Percentiles rank a stretch among this genome's conserved stretches.
phyloP scores from a whole-genome alignment of 2,329 filamentous ascomycete species.

The Ophiocordyceps camponoti-saundersi region DNA sequence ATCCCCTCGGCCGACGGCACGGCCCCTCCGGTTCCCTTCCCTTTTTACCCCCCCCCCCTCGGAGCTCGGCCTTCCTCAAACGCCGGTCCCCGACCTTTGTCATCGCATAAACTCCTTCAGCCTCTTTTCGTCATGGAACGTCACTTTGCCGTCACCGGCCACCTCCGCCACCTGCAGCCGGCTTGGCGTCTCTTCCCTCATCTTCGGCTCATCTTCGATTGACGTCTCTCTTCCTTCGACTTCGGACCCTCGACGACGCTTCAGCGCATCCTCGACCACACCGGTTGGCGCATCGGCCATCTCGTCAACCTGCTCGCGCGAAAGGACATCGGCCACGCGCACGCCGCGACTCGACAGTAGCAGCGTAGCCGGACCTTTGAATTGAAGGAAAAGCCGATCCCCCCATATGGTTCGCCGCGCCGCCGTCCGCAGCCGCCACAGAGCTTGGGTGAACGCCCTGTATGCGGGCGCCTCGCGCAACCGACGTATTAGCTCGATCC shows the following conservation, averaged over 20 bases:
- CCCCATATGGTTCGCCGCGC: slow-evolving; percentile 78
- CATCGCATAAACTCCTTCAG: slow-evolving; percentile 37
- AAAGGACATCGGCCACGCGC: slow-evolving; percentile 61
- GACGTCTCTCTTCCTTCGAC: slow-evolving; percentile 8
- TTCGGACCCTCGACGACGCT: slow-evolving; percentile 25
- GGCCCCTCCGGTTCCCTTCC: too few relatives aligned
- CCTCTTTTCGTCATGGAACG: slow-evolving; percentile 42
- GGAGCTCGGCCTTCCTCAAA: neutral
- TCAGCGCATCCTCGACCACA: slow-evolving; percentile 40
- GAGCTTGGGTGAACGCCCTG: slow-evolving; percentile 45
- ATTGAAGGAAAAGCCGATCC: slow-evolving; percentile 80
- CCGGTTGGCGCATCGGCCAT: slow-evolving; percentile 72
- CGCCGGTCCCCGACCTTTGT: neutral
- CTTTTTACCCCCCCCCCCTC: neutral
- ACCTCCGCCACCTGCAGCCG: slow-evolving; percentile 39
- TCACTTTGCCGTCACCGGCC: slow-evolving; percentile 46
- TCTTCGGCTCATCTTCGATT: slow-evolving; percentile 1
- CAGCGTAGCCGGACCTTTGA: slow-evolving; percentile 72
- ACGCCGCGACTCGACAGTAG: slow-evolving; percentile 78
- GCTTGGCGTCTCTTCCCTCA: slow-evolving; percentile 18
- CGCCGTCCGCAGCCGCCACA: slow-evolving; percentile 59
- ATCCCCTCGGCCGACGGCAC: too few relatives aligned
- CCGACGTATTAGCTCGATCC: slow-evolving; percentile 54
- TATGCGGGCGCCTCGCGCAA: slow-evolving; percentile 59
- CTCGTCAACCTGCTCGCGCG: slow-evolving; percentile 68